Base-by-base conservation (phyloP, 371 early-diverging fungal species). In the Mortierella sp. region DNA sequence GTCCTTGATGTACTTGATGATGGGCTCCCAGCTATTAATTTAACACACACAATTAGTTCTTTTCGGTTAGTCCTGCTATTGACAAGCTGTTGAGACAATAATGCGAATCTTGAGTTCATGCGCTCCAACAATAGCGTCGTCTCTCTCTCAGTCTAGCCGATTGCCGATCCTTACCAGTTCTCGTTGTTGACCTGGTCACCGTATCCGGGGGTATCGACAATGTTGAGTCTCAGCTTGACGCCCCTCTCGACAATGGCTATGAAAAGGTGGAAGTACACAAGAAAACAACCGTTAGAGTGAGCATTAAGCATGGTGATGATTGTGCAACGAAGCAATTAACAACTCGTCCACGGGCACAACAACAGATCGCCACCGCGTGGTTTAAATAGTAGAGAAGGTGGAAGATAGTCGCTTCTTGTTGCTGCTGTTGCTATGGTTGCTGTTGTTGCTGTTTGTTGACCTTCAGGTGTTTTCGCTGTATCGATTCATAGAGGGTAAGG, bases 1-100 rank as follows among this genome's bases (percentile, higher is more conserved):
- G 84, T 97, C 97, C 90, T 96, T 95, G 82, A 98, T 96, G 88
- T 97, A 97, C 83, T 96, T 96, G 89, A 96, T 93, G 70, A 96
- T 96, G 42, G 96, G 96, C 79, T 95, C 96, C 96, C 96, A 97
- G 90, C 95, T 94, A 89, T 8, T 19, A 57, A 55, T n/a, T 38
- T 2, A 19, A 26, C 72, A 72, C 72, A 72, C 14, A n/a, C 55
- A 65, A 55, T 74, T 26, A 28, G 31, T 63, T 63, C 63, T 63
- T 63, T 34, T 63, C 34, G 31, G 63, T 63, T 63, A 63, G 38
- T 57, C 8, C 14, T 63, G 63, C 38, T 31, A 6, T 34, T 34
- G 63, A 26, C 7, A 14, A 38, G 42, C 14, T 31, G 5, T 16
- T 28, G 28, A 60, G 4, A 28, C 19, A 42, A 54, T 26, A 31